Conservation (phyloP, 2,329 filamentous ascomycete species). For the Aspergillus persii region DNA sequence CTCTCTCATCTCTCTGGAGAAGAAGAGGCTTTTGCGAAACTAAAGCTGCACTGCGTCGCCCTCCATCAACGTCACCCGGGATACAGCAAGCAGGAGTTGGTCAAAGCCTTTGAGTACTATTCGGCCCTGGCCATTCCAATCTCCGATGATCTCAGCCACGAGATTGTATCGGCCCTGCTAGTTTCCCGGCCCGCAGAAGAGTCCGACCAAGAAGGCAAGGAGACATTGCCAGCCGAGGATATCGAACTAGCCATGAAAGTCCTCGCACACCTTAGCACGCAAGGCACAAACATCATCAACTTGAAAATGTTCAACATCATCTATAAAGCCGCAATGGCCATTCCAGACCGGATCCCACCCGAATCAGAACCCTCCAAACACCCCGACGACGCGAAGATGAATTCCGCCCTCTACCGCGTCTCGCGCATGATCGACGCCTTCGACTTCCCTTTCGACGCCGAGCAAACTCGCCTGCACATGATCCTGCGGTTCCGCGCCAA, state of each 20-base stretch:
- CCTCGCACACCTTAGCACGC: conserved; percentile 42
- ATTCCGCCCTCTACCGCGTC: conserved; percentile 13
- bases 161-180: conserved; percentile 40
- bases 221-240: conserved; percentile 21
- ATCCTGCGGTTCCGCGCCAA: conserved; percentile 36
- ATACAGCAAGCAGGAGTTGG: conserved; percentile 36
- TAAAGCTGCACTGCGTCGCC: conserved; percentile 41
- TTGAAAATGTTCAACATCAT: conserved; percentile 49
- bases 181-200: conserved; percentile 5
- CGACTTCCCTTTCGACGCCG: conserved; percentile 28
- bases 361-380: background rate
- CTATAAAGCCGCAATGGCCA: conserved; percentile 30
- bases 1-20: conserved; percentile 28
- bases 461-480: conserved; percentile 31
- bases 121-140: conserved; percentile 35
- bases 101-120: conserved; percentile 34
- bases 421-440: conserved; percentile 30
- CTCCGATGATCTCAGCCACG: conserved; percentile 31
- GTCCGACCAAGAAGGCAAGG: background rate
- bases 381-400: background rate
- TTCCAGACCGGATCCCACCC: background rate
- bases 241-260: conserved; percentile 40
- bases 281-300: conserved; percentile 41
- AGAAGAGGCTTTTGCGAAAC: conserved; percentile 29
- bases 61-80: conserved; percentile 37